Evolutionary conservation across 352 stramenopile species (phyloP).

Genomic region (Pythium pyrilobum): DNA sequence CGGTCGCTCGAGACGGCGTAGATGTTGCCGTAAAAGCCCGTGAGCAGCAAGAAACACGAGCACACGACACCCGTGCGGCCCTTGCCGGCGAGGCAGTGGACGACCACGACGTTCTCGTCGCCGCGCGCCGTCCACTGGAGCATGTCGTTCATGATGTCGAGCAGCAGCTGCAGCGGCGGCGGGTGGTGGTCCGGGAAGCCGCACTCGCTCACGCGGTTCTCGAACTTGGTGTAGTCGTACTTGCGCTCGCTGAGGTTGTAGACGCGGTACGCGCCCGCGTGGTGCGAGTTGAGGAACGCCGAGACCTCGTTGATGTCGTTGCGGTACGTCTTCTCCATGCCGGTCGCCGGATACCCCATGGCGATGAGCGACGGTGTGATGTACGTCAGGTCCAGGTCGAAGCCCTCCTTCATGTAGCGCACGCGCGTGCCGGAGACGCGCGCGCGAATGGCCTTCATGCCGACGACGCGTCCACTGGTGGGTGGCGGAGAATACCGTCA

Average conservation of each 20-base stretch:
- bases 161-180: slow-evolving; percentile 64
- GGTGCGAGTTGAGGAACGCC: slow-evolving; percentile 58
- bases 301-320: slow-evolving; percentile 82
- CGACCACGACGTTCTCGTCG: slow-evolving; percentile 68
- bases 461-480: neutral
- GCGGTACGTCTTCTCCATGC: slow-evolving; percentile 82
- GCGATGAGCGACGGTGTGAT: slow-evolving; percentile 76
- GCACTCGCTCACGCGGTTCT: slow-evolving; percentile 63
- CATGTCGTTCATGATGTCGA: slow-evolving; percentile 87
- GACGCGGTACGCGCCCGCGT: slow-evolving; percentile 62
- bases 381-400: slow-evolving; percentile 83
- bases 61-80: slow-evolving; percentile 77
- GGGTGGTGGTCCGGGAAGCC: slow-evolving; percentile 81
- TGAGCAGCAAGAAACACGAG: slow-evolving; percentile 77
- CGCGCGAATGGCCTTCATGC: slow-evolving; percentile 76
- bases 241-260: slow-evolving; percentile 81
- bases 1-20: slow-evolving; percentile 61
- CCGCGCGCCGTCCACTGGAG: slow-evolving; percentile 60
- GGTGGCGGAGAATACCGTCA: neutral
- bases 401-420: slow-evolving; percentile 79
- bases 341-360: slow-evolving; percentile 77
- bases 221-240: slow-evolving; percentile 79
- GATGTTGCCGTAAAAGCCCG: slow-evolving; percentile 64
- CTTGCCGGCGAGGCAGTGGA: slow-evolving; percentile 79
- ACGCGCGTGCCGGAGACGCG: slow-evolving; percentile 75